These are phyloP conservation scores for Nicotiana attenuata DNA, from an alignment of 257 asterid genomes.

Conservation along the genomic window DNA sequence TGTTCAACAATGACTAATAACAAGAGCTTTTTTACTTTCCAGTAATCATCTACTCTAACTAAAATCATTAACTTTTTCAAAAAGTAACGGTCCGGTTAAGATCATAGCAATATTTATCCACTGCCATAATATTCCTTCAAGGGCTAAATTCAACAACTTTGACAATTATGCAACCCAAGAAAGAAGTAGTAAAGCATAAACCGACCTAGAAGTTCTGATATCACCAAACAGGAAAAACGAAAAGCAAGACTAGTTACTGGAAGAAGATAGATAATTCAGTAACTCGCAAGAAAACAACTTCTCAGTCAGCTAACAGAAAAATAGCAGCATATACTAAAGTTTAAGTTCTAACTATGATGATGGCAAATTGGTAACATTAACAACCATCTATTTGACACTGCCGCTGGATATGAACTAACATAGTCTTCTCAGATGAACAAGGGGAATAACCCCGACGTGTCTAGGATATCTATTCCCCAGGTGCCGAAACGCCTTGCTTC, in stretches of 20 bases:
- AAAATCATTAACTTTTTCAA: too few relatives aligned
- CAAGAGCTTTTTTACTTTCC: too few relatives aligned
- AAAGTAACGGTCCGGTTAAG: too few relatives aligned
- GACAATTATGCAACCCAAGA: neutral
- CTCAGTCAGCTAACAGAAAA: neutral
- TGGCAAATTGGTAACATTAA: neutral
- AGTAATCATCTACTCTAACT: too few relatives aligned
- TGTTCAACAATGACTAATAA: too few relatives aligned
- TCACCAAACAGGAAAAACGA: neutral
- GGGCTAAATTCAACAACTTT: neutral
- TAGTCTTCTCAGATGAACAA: neutral
- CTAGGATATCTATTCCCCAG: conserved; percentile 54
- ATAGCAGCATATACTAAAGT: neutral
- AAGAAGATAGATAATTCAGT: neutral
- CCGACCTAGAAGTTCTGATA: neutral
- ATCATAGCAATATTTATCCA: too few relatives aligned
- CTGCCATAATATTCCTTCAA: neutral
- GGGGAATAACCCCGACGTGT: neutral
- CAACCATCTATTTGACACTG: neutral
- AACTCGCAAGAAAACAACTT: neutral
- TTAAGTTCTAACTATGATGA: neutral
- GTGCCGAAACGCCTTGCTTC: conserved; percentile 87
- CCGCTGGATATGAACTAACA: conserved; percentile 4
- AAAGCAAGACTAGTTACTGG: neutral
- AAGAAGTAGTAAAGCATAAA: neutral